Conservation (phyloP, 495 filamentous ascomycete species). For the Lindgomyces ingoldianus region DNA sequence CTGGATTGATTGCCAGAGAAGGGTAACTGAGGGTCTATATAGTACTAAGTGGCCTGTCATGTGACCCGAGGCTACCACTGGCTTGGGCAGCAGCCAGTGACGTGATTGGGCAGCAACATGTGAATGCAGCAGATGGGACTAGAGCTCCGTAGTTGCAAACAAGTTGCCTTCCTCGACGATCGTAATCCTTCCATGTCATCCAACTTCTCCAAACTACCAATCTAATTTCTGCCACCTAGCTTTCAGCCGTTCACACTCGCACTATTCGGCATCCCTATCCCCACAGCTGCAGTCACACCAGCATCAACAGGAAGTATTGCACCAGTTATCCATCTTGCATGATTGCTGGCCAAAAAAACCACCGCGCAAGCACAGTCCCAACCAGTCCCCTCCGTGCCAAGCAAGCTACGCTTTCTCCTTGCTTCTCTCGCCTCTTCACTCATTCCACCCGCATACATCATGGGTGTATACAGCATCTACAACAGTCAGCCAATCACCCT, state of each 20-base stretch:
- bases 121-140: no score
- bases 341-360: conserved; percentile 25
- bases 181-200: no score
- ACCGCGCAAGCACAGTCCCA: conserved; percentile 49
- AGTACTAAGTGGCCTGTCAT: no score
- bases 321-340: conserved; percentile 36
- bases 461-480: conserved; percentile 60
- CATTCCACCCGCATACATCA: conserved; percentile 59
- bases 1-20: no score
- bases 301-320: conserved; percentile 34
- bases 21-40: no score
- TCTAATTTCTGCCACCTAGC: neutral
- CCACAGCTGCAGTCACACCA: conserved; percentile 23
- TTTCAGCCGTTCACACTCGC: conserved; percentile 9
- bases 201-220: neutral
- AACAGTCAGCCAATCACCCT: neutral
- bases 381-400: conserved; percentile 57
- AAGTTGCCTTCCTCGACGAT: no score
- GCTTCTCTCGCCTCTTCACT: conserved; percentile 51
- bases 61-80: no score
- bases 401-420: conserved; percentile 52
- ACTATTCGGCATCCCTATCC: conserved; percentile 16
- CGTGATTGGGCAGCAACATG: no score
- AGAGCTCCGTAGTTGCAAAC: no score
- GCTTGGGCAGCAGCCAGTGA: no score